These are phyloP conservation scores for Phoenix roebelenii DNA, from an alignment of 176 grass and related monocot species.

Conservation along the genomic window DNA sequence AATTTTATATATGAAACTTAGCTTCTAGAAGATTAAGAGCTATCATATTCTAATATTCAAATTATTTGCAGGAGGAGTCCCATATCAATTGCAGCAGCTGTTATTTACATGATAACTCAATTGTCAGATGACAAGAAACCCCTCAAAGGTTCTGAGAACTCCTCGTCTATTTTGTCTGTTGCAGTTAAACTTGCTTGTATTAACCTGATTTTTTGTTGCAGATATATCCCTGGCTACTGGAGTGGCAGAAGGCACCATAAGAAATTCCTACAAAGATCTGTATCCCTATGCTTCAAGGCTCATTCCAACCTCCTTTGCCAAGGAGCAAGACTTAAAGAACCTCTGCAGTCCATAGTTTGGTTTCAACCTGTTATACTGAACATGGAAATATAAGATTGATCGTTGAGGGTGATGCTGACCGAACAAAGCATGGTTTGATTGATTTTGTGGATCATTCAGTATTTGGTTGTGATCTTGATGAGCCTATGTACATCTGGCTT, in stretches of 20 bases:
- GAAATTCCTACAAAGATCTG: conserved; percentile 5
- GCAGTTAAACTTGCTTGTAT: too few relatives aligned
- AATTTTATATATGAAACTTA: too few relatives aligned
- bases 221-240: conserved; percentile 18
- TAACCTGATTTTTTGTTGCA: not conserved
- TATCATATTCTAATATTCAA: conserved; percentile 3
- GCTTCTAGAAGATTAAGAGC: too few relatives aligned
- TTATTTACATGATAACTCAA: conserved; percentile 18
- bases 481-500: too few relatives aligned
- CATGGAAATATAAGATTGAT: too few relatives aligned
- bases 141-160: conserved; percentile 4
- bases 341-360: conserved; percentile 7
- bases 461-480: too few relatives aligned
- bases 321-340: conserved; percentile 13
- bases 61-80: conserved; percentile 13
- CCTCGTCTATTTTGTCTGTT: not conserved
- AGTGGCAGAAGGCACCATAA: conserved; percentile 17
- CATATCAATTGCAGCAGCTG: conserved; percentile 11
- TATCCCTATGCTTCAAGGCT: conserved; percentile 10
- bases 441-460: too few relatives aligned
- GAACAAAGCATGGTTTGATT: too few relatives aligned
- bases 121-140: conserved; percentile 11
- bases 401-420: too few relatives aligned
- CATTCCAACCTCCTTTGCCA: conserved; percentile 1
- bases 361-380: too few relatives aligned